These are phyloP conservation scores for Neurospora africana DNA, from an alignment of 495 filamentous ascomycete species.

Conservation along the genomic window DNA sequence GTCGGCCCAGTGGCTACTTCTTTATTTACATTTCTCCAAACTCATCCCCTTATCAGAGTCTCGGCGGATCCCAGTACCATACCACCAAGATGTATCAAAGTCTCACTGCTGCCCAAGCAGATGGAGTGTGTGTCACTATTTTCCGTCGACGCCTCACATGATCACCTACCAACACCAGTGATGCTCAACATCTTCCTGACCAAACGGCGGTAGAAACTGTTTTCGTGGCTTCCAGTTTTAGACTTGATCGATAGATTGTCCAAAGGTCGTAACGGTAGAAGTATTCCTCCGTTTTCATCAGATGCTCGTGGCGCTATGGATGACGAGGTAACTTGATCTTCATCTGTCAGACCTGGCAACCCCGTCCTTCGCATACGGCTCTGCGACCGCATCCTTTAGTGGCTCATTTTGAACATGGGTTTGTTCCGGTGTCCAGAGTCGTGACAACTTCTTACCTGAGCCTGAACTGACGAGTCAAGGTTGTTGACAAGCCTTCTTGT, in stretches of 20 bases:
- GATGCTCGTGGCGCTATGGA: neutral
- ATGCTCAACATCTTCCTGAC: neutral
- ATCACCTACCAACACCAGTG: neutral
- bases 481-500: neutral
- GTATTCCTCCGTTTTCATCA: neutral
- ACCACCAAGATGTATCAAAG: neutral
- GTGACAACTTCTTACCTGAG: neutral
- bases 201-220: neutral
- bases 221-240: neutral
- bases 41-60: neutral
- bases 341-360: neutral
- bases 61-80: neutral
- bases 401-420: neutral
- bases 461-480: neutral
- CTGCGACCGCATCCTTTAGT: neutral
- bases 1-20: neutral
- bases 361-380: neutral
- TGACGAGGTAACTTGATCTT: neutral
- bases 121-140: neutral
- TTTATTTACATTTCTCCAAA: neutral
- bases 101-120: neutral
- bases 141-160: neutral
- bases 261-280: neutral
- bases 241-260: neutral
- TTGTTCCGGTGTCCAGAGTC: neutral